phyloP scores from a whole-genome alignment of 2,329 filamentous ascomycete genomes.

The Fusarium tanahbumbuense region DNA sequence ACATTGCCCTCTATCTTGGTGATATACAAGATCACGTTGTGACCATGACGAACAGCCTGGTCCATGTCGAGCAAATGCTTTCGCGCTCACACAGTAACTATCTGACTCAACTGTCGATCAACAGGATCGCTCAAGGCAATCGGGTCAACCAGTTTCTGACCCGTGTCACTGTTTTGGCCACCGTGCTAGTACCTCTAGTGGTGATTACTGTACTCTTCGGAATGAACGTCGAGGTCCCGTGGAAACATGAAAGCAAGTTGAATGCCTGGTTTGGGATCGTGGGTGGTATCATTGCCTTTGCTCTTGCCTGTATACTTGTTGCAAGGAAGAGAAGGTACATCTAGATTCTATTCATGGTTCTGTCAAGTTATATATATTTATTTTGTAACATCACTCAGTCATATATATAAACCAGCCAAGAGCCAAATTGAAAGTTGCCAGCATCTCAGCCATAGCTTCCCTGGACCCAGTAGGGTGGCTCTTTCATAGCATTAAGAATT shows the following conservation, averaged over 20 bases:
- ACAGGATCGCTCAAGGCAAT: constrained; percentile 89
- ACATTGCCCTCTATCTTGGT: constrained; percentile 94
- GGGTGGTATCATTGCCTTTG: constrained; percentile 63
- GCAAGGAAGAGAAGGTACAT: not conserved
- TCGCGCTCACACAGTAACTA: constrained; percentile 96
- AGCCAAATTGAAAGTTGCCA: rapidly evolving
- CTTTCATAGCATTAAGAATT: too few relatives aligned
- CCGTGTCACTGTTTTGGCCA: constrained; percentile 94
- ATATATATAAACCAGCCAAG: rapidly evolving
- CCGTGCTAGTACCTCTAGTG: constrained; percentile 94
- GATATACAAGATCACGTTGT: constrained; percentile 99
- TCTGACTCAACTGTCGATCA: constrained; percentile 91
- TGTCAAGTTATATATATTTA: too few relatives aligned
- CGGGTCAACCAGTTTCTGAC: constrained; percentile 88
- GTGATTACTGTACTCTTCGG: constrained; percentile 87
- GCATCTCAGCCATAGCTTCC: too few relatives aligned
- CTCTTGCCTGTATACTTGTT: not conserved
- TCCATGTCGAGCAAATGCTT: constrained; percentile 97
- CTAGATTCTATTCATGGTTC: not conserved
- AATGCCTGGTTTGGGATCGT: constrained; percentile 38
- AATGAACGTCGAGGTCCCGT: constrained; percentile 88
- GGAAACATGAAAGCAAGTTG: constrained; percentile 60
- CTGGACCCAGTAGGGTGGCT: too few relatives aligned
- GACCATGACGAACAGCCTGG: constrained; percentile 97
- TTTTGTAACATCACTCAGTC: rapidly evolving